These are phyloP conservation scores for Fagopyrum tataricum DNA, from an alignment of 148 eudicot species.

Conservation along the genomic window DNA sequence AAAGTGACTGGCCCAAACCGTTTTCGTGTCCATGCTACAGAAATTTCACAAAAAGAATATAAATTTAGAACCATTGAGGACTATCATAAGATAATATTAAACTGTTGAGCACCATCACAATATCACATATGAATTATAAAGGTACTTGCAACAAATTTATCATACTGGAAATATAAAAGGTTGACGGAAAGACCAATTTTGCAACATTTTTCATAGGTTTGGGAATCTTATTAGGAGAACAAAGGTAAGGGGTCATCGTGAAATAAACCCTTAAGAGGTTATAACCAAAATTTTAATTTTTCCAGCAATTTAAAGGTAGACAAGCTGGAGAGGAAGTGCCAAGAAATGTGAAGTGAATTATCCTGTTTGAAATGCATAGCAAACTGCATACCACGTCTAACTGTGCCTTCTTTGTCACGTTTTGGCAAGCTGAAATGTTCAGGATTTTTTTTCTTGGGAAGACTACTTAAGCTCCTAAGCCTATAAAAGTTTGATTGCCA, in stretches of 20 bases:
- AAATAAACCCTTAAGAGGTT: not conserved
- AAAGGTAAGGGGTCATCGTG: not conserved
- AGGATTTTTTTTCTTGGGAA: not conserved
- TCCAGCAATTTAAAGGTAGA: not conserved
- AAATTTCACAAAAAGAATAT: too few species aligned
- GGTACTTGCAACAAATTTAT: not conserved
- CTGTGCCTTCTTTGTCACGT: not conserved
- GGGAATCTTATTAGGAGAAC: not conserved
- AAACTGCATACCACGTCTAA: not conserved
- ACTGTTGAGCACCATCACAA: not conserved
- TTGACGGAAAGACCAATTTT: not conserved
- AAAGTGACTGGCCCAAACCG: too few species aligned
- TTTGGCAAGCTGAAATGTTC: not conserved
- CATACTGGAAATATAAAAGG: not conserved
- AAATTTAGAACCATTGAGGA: not conserved
- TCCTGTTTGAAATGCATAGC: not conserved
- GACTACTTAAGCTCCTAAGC: constrained; percentile 1
- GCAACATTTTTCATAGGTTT: not conserved
- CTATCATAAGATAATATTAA: not conserved
- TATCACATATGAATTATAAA: not conserved
- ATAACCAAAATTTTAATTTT: not conserved
- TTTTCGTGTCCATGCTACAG: too few species aligned
- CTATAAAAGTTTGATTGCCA: not conserved
- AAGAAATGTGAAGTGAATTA: not conserved
- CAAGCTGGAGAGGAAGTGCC: not conserved